Evolutionary conservation across 2,329 filamentous ascomycete species (phyloP).

Genomic region (Didymella exigua): DNA sequence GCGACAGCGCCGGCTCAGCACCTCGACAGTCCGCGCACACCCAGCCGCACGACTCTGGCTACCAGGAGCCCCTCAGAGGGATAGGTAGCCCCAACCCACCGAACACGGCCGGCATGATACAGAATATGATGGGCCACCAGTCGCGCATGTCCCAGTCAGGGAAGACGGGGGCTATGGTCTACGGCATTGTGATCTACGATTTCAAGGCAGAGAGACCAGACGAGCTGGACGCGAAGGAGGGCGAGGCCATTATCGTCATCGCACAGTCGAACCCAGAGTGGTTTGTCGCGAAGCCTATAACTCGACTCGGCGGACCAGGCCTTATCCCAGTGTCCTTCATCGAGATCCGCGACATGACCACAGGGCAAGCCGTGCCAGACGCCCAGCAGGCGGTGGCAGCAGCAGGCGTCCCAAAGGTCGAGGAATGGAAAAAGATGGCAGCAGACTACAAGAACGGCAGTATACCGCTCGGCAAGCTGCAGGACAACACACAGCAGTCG

Average conservation of each 20-base stretch:
- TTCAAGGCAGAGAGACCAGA: constrained; percentile 95
- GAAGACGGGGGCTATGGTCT: constrained; percentile 83
- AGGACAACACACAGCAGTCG: constrained; percentile 58
- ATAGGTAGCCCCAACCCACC: constrained; percentile 42
- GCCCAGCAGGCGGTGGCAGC: constrained; percentile 82
- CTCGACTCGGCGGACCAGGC: constrained; percentile 90
- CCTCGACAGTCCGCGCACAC: constrained; percentile 51
- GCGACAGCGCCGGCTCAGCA: constrained; percentile 71
- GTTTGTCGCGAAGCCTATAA: constrained; percentile 99
- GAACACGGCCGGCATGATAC: constrained; percentile 20
- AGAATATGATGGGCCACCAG: constrained; percentile 34
- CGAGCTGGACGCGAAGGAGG: constrained; percentile 91
- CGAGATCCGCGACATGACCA: constrained; percentile 92
- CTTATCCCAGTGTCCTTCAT: constrained; percentile 96
- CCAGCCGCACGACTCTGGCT: constrained; percentile 87
- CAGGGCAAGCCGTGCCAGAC: constrained; percentile 80
- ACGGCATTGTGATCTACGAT: constrained; percentile 95
- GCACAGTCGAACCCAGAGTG: constrained; percentile 98
- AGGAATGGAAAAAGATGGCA: constrained; percentile 99
- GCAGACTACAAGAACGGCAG: constrained; percentile 99
- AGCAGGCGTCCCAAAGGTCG: constrained; percentile 90
- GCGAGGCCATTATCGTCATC: constrained; percentile 97
- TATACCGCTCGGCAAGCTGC: constrained; percentile 92
- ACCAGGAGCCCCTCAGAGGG: constrained; percentile 63
- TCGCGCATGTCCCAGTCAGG: constrained; percentile 50